Percentiles rank a stretch among this genome's conserved stretches.
phyloP scores from a whole-genome alignment of 2,329 filamentous ascomycete genomes.

The Plenodomus biglobosus region DNA sequence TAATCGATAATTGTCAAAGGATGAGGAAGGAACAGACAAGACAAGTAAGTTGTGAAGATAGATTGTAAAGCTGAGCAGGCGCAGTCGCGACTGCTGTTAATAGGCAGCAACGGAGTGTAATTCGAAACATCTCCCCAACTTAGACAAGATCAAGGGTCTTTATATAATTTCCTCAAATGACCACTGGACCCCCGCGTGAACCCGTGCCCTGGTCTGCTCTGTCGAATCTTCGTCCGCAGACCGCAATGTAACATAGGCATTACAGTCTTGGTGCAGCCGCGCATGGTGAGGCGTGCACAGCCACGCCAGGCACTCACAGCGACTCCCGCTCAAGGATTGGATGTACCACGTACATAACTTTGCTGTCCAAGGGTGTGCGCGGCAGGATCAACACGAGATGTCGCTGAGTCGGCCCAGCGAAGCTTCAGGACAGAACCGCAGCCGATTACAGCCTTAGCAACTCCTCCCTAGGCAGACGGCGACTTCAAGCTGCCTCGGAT shows the following conservation, averaged over 20 bases:
- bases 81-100: slow-evolving; percentile 3
- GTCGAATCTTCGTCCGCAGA: slow-evolving; percentile 1
- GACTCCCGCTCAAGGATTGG: background rate
- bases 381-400: slow-evolving; percentile 10
- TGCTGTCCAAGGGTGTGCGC: slow-evolving; percentile 1
- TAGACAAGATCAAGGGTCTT: slow-evolving; percentile 6
- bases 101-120: slow-evolving; percentile 2
- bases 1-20: background rate
- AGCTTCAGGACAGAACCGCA: background rate
- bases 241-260: background rate
- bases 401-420: background rate
- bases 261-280: slow-evolving; percentile 3
- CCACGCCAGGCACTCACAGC: slow-evolving; percentile 8
- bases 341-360: background rate
- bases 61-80: too few species aligned
- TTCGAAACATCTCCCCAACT: slow-evolving; percentile 7
- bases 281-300: slow-evolving; percentile 17
- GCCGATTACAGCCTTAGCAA: background rate
- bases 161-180: slow-evolving; percentile 13
- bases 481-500: background rate
- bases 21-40: slow-evolving; percentile 7
- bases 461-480: background rate
- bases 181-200: slow-evolving; percentile 10
- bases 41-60: background rate
- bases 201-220: slow-evolving; percentile 11